phyloP scores from a whole-genome alignment of 73 alveolate species.

The Symbiodinium pilosum region DNA sequence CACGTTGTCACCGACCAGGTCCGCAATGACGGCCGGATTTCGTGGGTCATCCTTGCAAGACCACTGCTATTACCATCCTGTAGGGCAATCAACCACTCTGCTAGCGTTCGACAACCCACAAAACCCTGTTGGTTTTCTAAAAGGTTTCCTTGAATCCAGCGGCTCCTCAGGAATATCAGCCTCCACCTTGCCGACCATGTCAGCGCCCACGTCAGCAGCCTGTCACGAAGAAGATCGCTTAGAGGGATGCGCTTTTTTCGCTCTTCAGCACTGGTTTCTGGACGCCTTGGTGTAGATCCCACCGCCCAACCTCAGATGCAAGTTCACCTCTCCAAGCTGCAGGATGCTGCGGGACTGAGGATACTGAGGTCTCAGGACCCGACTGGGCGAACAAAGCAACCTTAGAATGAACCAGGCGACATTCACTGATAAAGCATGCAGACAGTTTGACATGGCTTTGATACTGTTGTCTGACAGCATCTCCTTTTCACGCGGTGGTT shows the following conservation, averaged over 20 bases:
- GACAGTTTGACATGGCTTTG: no score
- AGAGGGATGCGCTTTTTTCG: neutral
- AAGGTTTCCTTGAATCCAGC: no score
- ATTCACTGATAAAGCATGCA: no score
- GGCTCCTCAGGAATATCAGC: conserved; percentile 98
- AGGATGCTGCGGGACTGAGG: no score
- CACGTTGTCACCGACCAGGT: conserved; percentile 98
- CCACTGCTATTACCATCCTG: neutral
- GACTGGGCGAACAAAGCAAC: conserved; percentile 67
- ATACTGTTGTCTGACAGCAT: no score
- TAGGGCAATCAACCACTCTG: neutral
- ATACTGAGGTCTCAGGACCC: neutral
- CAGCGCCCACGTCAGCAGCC: conserved; percentile 99
- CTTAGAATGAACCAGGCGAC: no score
- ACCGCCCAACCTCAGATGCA: conserved; percentile 78
- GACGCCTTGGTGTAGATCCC: conserved; percentile 74
- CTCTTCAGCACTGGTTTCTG: neutral
- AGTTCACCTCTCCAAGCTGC: no score
- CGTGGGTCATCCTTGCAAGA: conserved; percentile 97
- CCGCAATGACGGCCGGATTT: conserved; percentile 98
- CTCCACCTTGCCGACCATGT: conserved; percentile 97
- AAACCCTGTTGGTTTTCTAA: no score
- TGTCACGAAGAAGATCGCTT: neutral
- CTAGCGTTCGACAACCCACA: no score
- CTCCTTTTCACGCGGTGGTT: no score